Evolutionary conservation across 192 early-diverging fungal species (phyloP), one percentile per base, ranked within the genome.

Genomic region (Endogone sp.): DNA sequence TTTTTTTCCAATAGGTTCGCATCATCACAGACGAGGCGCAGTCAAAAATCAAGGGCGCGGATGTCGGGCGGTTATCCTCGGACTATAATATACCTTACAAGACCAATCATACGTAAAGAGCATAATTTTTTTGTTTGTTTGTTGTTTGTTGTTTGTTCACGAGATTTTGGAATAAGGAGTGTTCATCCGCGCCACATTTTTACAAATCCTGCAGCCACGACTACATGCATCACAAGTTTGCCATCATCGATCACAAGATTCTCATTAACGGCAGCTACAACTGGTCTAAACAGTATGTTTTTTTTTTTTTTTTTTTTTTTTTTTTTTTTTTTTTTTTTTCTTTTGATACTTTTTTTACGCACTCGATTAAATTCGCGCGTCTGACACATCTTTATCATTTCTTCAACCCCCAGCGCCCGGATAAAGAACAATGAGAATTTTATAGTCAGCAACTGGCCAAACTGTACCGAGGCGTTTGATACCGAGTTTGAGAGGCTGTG

Each of bases 141-240:
- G 20, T 31, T 20, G 2, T 29, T 56, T 16, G 29, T 26, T 20
- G 10, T 56, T n/a, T n/a, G n/a, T n/a, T n/a, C n/a, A n/a, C n/a
- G n/a, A n/a, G n/a, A n/a, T n/a, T n/a, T n/a, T n/a, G n/a, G n/a
- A n/a, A n/a, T n/a, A n/a, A n/a, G n/a, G n/a, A 55, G 0, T 27
- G 4, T 13, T 28, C 2, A 23, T 24, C 26, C 49, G 29, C 23
- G 26, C 55, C n/a, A 27, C 65, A 44, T 63, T 28, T 57, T 24
- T 11, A 21, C 44, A 58, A 26, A 27, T 60, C 16, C 3, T 22
- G 31, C 64, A 82, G 79, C 24, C 62, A 64, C 20, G 77, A 75
- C 0, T 81, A 74, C 29, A 92, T 92, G 90, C 90, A 92, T 65
- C 82, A 89, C 64, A 92, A 92, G 71, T 92, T 92, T 76, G 88